phyloP scores from a whole-genome alignment of 2,329 filamentous ascomycete genomes.

The Orbilia brochopaga region DNA sequence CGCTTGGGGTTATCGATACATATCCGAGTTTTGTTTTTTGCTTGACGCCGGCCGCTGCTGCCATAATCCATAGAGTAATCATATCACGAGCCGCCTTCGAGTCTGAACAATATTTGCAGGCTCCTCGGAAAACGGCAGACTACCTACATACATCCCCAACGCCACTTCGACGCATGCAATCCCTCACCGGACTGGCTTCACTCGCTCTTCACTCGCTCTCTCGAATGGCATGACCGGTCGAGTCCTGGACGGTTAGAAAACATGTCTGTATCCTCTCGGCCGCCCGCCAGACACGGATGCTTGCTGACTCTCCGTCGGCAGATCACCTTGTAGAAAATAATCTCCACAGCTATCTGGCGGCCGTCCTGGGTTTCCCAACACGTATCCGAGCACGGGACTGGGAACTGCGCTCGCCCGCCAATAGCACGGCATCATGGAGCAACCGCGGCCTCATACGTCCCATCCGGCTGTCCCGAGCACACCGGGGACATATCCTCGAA shows the following conservation, averaged over 20 bases:
- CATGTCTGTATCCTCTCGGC: conserved; percentile 28
- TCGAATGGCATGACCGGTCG: not conserved
- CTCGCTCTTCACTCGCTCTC: conserved; percentile 1
- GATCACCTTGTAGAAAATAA: conserved; percentile 14
- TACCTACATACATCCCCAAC: not conserved
- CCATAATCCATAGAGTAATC: not conserved
- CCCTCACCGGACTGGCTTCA: not conserved
- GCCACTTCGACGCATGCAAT: conserved; percentile 5
- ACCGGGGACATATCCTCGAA: conserved; percentile 45
- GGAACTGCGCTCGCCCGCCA: not conserved
- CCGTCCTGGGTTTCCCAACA: not conserved
- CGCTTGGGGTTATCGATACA: too few relatives aligned
- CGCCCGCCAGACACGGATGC: conserved; percentile 18
- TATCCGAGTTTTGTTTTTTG: too few relatives aligned
- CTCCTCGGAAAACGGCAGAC: conserved; percentile 6
- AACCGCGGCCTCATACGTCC: conserved; percentile 47
- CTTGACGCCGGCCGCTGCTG: not conserved
- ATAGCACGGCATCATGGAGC: conserved; percentile 29
- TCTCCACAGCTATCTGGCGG: too few relatives aligned
- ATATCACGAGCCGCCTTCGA: not conserved
- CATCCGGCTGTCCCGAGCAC: conserved; percentile 45
- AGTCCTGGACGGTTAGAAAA: not conserved
- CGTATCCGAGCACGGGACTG: not conserved
- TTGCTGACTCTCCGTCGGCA: conserved; percentile 43
- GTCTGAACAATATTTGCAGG: not conserved